A percentile compares a stretch with the other conserved stretches of the same genome.
phyloP scores from a whole-genome alignment of 1,284 basidiomycete species.

The Heterobasidion irregulare region DNA sequence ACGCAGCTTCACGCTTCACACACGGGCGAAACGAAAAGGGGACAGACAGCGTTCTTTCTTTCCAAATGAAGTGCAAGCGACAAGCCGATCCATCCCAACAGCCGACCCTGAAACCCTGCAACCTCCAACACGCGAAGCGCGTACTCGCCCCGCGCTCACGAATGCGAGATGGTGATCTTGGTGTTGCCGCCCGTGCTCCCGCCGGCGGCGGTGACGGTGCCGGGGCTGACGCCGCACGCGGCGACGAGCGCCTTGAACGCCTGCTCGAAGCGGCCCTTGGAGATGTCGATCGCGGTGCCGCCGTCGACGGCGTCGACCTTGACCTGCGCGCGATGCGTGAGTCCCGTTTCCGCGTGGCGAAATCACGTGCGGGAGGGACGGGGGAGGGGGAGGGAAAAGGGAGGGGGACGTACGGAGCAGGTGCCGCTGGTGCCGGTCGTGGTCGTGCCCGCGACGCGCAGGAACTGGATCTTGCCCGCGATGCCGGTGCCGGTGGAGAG shows the following conservation, averaged over 20 bases:
- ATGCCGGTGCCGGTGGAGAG: not conserved
- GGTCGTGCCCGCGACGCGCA: not conserved
- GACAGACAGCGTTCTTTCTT: no score
- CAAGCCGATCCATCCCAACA: no score
- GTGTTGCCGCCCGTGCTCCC: not conserved
- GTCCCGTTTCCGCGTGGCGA: not conserved
- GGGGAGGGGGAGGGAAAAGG: not conserved
- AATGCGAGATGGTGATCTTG: not conserved
- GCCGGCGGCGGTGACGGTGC: not conserved
- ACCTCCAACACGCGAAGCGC: no score
- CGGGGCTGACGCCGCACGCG: not conserved
- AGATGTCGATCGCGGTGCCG: not conserved
- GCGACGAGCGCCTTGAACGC: not conserved
- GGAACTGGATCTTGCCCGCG: not conserved
- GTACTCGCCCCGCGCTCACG: not conserved
- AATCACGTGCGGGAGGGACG: not conserved
- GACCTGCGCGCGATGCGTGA: not conserved
- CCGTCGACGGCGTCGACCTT: not conserved
- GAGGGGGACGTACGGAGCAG: not conserved
- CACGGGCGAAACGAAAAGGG: no score
- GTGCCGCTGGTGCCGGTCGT: not conserved
- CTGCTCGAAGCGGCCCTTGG: not conserved
- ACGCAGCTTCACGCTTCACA: no score
- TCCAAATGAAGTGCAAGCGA: no score
- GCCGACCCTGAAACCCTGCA: no score